Evolutionary conservation across 495 filamentous ascomycete species (phyloP).

Genomic region (Neurospora africana): DNA sequence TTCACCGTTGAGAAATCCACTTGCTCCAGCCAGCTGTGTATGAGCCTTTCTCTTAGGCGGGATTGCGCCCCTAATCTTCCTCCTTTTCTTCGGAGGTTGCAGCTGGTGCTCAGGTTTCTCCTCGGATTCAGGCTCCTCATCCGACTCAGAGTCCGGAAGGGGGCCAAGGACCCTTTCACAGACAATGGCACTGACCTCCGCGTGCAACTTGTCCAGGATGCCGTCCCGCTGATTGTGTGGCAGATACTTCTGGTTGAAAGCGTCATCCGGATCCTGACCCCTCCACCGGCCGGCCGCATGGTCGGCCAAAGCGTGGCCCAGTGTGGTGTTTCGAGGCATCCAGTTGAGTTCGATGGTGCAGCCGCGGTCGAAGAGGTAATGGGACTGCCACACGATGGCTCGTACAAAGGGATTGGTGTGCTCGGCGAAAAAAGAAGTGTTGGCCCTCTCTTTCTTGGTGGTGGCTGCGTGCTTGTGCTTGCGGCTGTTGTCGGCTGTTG

Average conservation of each 20-base stretch:
- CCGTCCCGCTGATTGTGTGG: not conserved
- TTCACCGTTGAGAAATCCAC: not conserved
- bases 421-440: not conserved
- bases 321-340: not conserved
- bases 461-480: not conserved
- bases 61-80: not conserved
- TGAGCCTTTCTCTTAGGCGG: not conserved
- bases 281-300: not conserved
- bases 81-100: not conserved
- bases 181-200: not conserved
- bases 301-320: not conserved
- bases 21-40: not conserved
- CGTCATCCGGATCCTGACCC: not conserved
- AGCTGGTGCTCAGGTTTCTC: not conserved
- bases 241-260: not conserved
- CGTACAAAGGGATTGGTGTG: not conserved
- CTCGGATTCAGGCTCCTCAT: not conserved
- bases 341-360: not conserved
- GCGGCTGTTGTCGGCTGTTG: accelerated
- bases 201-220: not conserved
- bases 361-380: not conserved
- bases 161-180: not conserved
- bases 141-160: not conserved
- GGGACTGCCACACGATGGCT: not conserved
- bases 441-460: not conserved